Evolutionary conservation across 345 rosid species (phyloP).

Genomic region (Alliaria petiolata): DNA sequence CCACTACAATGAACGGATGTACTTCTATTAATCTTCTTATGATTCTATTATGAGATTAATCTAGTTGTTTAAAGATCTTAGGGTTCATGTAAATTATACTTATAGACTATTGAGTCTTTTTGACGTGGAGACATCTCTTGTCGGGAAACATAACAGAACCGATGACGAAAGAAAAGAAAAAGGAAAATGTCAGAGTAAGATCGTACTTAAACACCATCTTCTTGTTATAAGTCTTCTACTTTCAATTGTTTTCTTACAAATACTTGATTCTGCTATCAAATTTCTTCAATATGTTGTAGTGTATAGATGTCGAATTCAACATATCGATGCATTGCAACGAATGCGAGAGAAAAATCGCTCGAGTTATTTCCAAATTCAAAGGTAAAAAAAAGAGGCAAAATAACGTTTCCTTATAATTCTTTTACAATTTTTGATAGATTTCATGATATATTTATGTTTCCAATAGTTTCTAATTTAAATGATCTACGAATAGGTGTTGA

Average conservation of each 20-base stretch:
- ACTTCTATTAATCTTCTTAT: too few relatives aligned
- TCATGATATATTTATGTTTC: not conserved
- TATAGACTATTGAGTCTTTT: too few relatives aligned
- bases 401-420: not conserved
- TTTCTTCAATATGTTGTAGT: conserved; percentile 27
- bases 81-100: too few relatives aligned
- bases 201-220: not conserved
- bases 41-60: too few relatives aligned
- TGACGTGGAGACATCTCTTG: conserved; percentile 7
- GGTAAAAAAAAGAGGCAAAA: conserved; percentile 30
- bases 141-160: not conserved
- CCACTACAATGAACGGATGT: too few relatives aligned
- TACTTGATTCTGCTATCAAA: not conserved
- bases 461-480: not conserved
- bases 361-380: conserved; percentile 54
- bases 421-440: not conserved
- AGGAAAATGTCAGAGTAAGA: conserved; percentile 29
- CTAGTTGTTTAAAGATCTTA: too few relatives aligned
- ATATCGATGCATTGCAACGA: conserved; percentile 79
- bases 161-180: conserved; percentile 25
- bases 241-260: not conserved
- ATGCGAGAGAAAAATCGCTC: conserved; percentile 64
- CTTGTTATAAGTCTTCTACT: not conserved
- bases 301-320: conserved; percentile 42
- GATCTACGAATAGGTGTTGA: conserved; percentile 50